These are phyloP conservation scores for Tetracladium marchalianum DNA, from an alignment of 495 filamentous ascomycete species.

Conservation along the genomic window DNA sequence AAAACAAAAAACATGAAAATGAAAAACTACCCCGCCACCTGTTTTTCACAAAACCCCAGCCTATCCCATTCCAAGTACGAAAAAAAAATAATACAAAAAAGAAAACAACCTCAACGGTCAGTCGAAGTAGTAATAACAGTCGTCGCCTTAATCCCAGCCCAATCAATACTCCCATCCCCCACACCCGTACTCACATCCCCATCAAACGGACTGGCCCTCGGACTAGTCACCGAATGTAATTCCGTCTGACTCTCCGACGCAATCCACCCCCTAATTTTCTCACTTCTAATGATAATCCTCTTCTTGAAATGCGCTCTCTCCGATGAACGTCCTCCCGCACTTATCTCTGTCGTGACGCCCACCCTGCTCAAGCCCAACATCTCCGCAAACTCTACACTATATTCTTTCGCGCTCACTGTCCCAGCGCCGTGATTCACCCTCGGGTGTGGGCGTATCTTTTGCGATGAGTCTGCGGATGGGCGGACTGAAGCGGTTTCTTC, in stretches of 20 bases:
- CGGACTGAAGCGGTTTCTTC: no score
- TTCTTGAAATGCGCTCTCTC: conserved; percentile 4
- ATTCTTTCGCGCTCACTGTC: conserved; percentile 5
- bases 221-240: not conserved
- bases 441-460: not conserved
- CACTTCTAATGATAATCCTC: not conserved
- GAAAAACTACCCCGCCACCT: no score
- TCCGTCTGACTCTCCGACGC: conserved; percentile 7
- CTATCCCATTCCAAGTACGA: no score
- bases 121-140: conserved; percentile 1
- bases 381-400: conserved; percentile 8
- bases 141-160: conserved; percentile 10
- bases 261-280: not conserved
- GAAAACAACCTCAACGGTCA: no score
- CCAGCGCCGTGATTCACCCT: not conserved
- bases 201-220: not conserved
- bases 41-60: no score
- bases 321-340: not conserved
- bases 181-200: not conserved
- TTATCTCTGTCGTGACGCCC: conserved; percentile 9
- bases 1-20: no score
- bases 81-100: no score
- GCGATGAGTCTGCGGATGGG: no score
- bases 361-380: conserved; percentile 7
- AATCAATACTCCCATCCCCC: not conserved